Base-by-base conservation (phyloP, 192 early-diverging fungal species). In the Linnemannia zychae region DNA sequence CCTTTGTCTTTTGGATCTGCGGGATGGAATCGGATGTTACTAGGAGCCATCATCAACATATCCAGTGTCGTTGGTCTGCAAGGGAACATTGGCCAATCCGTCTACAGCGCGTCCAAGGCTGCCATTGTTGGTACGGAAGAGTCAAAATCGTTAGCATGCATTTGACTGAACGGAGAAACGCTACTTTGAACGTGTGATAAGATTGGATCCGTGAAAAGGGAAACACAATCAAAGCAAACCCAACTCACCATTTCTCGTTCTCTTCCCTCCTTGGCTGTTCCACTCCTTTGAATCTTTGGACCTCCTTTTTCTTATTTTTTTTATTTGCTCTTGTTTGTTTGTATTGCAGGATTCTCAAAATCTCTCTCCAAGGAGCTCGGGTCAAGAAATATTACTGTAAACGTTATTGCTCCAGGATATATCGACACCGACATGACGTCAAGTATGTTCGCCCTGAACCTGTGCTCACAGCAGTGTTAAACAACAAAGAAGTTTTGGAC, bases 391-490 rank as follows among this genome's bases (percentile, higher is more conserved):
- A 90, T 98, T 18, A 87, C 95, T 28, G 96, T 95, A 12, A 97
- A 97, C 89, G 90, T 91, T 7, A 92, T 98, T 83, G 94, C 96
- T 15, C 97, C 97, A 48, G 97, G 97, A 50, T 97, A 94, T 79
- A 95, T 97, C 52, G 92, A 92, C 11, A 97, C 97, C 1, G 92
- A 96, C 53, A 95, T 96, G 94, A 96, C 92, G 18, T 67, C 87
- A 28, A 87, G 91, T 94, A 89, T 77, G 77, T 47, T 22, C 20
- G 11, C 36, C 16, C 22, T 33, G 18, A 82, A 49, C 52, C 3
- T 44, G 3, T 60, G 57, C 57, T 60, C 57, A 60, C 57, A 60
- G n/a, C 12, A 12, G 15, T 24, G 24, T 31, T 15, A 33, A 13
- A 31, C 57, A 63, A 63, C 53, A 57, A 57, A 17, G 52, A 53